phyloP scores from a whole-genome alignment of 2,329 filamentous ascomycete genomes.

The Pestalotiopsis sp. region DNA sequence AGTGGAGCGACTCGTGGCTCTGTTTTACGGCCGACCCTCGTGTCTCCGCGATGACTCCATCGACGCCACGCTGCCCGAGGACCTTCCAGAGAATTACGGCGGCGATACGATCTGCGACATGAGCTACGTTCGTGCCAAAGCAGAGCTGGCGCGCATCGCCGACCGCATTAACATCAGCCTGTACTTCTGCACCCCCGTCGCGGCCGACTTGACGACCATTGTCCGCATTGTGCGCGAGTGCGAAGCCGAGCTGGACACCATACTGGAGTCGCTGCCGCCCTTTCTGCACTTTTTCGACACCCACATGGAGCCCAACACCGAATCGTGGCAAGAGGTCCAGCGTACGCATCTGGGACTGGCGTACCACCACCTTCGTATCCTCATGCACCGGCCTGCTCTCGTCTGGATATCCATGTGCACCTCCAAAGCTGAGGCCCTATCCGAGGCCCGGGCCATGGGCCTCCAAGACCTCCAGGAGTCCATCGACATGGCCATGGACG shows the following conservation, averaged over 20 bases:
- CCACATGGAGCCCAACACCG: background rate
- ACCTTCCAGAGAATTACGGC: background rate
- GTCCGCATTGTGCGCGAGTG: background rate
- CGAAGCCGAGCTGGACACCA: background rate
- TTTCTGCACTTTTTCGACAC: background rate
- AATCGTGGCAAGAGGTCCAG: background rate
- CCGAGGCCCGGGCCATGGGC: background rate
- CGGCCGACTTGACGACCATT: background rate
- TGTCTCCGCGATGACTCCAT: background rate
- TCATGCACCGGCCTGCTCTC: background rate
- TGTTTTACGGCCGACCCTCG: background rate
- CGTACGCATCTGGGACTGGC: background rate
- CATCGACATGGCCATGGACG: background rate
- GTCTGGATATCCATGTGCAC: background rate
- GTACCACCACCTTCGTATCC: background rate
- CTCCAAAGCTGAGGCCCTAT: background rate
- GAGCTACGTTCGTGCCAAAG: background rate
- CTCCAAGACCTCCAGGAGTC: background rate
- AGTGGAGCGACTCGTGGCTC: background rate
- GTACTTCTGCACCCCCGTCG: background rate
- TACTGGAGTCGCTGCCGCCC: background rate
- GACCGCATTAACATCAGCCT: background rate
- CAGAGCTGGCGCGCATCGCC: background rate
- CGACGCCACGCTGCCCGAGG: background rate
- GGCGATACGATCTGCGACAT: background rate